Evolutionary conservation across 108 stramenopile species (phyloP).

Genomic region (Skeletonema menzelii): DNA sequence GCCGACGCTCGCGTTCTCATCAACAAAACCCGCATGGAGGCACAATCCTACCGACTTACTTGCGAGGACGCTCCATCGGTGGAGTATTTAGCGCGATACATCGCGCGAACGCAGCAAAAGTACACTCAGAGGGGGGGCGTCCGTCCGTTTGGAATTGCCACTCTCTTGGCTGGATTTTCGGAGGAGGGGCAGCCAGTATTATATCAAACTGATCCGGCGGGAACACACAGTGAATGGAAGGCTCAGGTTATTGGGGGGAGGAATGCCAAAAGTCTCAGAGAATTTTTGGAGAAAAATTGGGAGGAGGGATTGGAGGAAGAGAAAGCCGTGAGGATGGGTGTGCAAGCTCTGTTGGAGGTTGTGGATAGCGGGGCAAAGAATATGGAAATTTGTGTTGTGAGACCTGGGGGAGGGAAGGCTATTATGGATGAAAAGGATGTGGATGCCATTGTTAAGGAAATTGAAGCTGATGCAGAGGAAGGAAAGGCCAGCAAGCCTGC

Average conservation of each 20-base stretch:
- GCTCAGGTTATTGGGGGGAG: slow-evolving; percentile 98
- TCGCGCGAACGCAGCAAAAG: slow-evolving; percentile 97
- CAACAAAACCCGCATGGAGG: slow-evolving; percentile 92
- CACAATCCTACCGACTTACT: slow-evolving; percentile 98
- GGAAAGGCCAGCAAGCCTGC: slow-evolving; percentile 31
- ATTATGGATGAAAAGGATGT: slow-evolving; percentile 81
- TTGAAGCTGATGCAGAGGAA: slow-evolving; percentile 85
- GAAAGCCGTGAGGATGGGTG: slow-evolving; percentile 85
- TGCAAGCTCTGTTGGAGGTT: slow-evolving; percentile 97
- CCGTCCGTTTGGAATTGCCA: slow-evolving; percentile 98
- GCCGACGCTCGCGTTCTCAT: slow-evolving; percentile 99
- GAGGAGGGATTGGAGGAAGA: slow-evolving; percentile 85
- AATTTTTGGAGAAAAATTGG: slow-evolving; percentile 98
- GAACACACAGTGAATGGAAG: slow-evolving; percentile 98
- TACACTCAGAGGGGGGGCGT: slow-evolving; percentile 99
- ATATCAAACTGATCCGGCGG: slow-evolving; percentile 98
- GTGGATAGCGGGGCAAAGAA: slow-evolving; percentile 98
- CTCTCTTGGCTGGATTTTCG: slow-evolving; percentile 85
- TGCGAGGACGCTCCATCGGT: slow-evolving; percentile 98
- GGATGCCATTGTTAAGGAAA: slow-evolving; percentile 83
- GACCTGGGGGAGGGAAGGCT: slow-evolving; percentile 62
- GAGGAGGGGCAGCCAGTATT: slow-evolving; percentile 79
- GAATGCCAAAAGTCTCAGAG: slow-evolving; percentile 94
- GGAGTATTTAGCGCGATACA: slow-evolving; percentile 97
- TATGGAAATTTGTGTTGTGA: slow-evolving; percentile 94